Conservation (phyloP, 1,284 basidiomycete genomes). For the Ceratobasidium sp. region DNA sequence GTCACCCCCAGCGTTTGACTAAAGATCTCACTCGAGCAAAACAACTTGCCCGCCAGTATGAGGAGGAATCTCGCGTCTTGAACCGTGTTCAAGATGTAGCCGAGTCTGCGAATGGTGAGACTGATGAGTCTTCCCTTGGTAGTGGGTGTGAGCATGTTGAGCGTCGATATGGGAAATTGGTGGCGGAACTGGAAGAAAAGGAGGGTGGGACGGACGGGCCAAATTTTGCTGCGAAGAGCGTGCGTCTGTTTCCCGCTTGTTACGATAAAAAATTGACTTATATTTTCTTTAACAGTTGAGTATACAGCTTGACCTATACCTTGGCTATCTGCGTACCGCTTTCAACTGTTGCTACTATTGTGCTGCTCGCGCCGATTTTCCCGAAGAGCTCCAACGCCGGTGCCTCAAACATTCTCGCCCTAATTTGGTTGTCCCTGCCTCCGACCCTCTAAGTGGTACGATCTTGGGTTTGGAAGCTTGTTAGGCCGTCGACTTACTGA, state of each 20-base stretch:
- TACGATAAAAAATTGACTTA: not conserved
- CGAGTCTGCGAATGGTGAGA: slow-evolving; percentile 51
- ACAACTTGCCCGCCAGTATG: slow-evolving; percentile 70
- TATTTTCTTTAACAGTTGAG: slow-evolving; percentile 5
- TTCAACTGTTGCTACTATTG: slow-evolving; percentile 96
- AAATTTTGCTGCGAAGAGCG: slow-evolving; percentile 71
- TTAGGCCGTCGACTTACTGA: not conserved
- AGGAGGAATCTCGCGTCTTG: slow-evolving; percentile 60
- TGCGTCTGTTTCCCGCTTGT: slow-evolving; percentile 49
- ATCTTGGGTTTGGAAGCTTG: not conserved
- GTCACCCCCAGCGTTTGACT: slow-evolving; percentile 74
- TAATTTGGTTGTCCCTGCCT: slow-evolving; percentile 37
- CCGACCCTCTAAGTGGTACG: slow-evolving; percentile 33
- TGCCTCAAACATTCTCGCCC: slow-evolving; percentile 86
- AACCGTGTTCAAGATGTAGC: slow-evolving; percentile 45
- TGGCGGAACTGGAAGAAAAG: slow-evolving; percentile 69
- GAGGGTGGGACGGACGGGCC: slow-evolving; percentile 64
- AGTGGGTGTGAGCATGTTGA: slow-evolving; percentile 58
- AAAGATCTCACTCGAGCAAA: slow-evolving; percentile 80
- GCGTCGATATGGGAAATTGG: slow-evolving; percentile 73
- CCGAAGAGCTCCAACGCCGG: slow-evolving; percentile 91
- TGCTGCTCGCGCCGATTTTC: slow-evolving; percentile 85
- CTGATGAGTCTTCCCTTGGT: slow-evolving; percentile 52
- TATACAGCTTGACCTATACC: slow-evolving; percentile 71
- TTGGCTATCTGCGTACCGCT: slow-evolving; percentile 81